Evolutionary conservation across 2,329 filamentous ascomycete species (phyloP).

Genomic region (Aspergillus novoparasiticus): DNA sequence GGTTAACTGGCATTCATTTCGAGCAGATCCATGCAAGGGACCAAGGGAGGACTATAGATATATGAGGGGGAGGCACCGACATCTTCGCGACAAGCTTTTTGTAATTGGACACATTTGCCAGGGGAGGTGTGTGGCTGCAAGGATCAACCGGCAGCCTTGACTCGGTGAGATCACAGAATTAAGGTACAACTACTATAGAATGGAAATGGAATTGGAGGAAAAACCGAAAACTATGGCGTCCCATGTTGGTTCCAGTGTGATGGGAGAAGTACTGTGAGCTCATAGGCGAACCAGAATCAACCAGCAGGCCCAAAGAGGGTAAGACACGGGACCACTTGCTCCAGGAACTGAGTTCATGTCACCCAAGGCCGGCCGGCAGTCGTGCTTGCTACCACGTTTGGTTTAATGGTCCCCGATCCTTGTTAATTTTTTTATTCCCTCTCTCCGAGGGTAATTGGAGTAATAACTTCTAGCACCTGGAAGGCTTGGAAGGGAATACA

Average conservation of each 20-base stretch:
- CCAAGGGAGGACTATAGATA: not conserved
- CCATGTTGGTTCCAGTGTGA: not conserved
- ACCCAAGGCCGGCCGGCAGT: not conserved
- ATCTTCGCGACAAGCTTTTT: slow-evolving; percentile 1
- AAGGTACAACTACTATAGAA: not conserved
- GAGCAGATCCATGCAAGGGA: slow-evolving; percentile 3
- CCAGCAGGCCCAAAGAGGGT: not conserved
- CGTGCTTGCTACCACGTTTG: not conserved
- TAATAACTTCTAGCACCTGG: not conserved
- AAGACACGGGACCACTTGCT: not conserved
- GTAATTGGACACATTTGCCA: not conserved
- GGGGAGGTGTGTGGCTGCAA: not conserved
- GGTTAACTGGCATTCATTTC: slow-evolving; percentile 12
- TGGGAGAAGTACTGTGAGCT: not conserved
- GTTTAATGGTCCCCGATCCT: not conserved
- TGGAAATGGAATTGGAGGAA: not conserved
- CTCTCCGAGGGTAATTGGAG: not conserved
- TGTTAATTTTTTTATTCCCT: too few relatives aligned
- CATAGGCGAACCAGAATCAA: not conserved
- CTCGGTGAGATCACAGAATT: not conserved
- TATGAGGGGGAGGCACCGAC: slow-evolving; percentile 4
- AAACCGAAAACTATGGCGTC: not conserved
- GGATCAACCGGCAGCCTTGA: not conserved
- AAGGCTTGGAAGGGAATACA: not conserved
- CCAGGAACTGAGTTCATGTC: not conserved